phyloP scores from a whole-genome alignment of 495 filamentous ascomycete genomes.

The Talaromyces wortmannii region DNA sequence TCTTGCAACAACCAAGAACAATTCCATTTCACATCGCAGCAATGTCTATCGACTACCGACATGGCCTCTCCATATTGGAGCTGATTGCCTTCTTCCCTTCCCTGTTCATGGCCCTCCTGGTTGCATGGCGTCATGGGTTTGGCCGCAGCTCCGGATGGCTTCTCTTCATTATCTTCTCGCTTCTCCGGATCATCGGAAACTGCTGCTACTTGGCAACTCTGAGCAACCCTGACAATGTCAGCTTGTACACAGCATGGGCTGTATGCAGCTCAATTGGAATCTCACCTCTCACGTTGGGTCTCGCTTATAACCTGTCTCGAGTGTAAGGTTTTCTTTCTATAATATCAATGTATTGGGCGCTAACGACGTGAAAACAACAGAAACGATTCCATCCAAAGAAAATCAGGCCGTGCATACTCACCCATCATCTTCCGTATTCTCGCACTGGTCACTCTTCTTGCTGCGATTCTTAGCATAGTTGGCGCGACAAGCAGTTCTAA shows the following conservation, averaged over 20 bases:
- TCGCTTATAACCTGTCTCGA: constrained; percentile 17
- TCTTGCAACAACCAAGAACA: no score
- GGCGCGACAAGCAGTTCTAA: constrained; percentile 14
- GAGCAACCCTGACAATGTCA: constrained; percentile 13
- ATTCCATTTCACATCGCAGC: background rate
- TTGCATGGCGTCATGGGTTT: constrained; percentile 34
- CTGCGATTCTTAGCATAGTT: constrained; percentile 14
- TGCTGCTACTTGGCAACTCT: constrained; percentile 29
- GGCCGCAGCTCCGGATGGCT: constrained; percentile 21
- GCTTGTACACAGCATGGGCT: constrained; percentile 15
- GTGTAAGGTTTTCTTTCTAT: constrained; percentile 12
- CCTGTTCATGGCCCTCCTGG: constrained; percentile 21
- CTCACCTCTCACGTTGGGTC: constrained; percentile 19
- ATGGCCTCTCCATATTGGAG: constrained; percentile 29
- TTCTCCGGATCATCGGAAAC: constrained; percentile 27
- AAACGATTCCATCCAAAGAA: constrained; percentile 14
- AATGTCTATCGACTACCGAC: constrained; percentile 16
- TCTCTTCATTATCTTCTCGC: constrained; percentile 29
- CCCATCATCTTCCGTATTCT: constrained; percentile 17
- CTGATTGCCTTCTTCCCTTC: constrained; percentile 25
- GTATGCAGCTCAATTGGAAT: constrained; percentile 22
- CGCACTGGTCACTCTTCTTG: constrained; percentile 13
- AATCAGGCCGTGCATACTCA: constrained; percentile 7
- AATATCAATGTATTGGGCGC: background rate
- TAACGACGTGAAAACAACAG: constrained; percentile 2